Evolutionary conservation across 495 filamentous ascomycete genomes (phyloP), one percentile per base, ranked within the genome.

Genomic region (Penicillium alfredii): DNA sequence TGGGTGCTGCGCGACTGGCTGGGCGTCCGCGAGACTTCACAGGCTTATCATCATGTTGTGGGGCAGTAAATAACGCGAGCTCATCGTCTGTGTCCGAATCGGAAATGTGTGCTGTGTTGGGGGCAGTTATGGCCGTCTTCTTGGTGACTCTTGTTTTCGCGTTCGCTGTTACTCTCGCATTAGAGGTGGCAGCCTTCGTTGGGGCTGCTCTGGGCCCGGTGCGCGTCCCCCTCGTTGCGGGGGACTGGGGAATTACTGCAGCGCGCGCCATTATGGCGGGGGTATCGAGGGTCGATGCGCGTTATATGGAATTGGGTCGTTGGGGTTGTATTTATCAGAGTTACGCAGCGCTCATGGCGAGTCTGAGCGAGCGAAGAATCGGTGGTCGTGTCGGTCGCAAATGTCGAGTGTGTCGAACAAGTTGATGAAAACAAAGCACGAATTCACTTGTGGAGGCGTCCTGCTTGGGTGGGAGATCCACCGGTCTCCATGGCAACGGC

Each of bases 1-100:
- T 42, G 5, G 34, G 35, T 10, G 32, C 38, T n/a, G 40, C 10
- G 4, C 46, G 46, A 12, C 30, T 39, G 35, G 49, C 8, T 8
- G 58, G 31, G 12, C 46, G 49, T 6, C 35, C 46, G 17, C 39
- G 49, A 3, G 48, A 26, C 32, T 35, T 47, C 4, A 47, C 16
- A 18, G 47, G 26, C 15, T 44, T 49, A 3, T 30, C 26, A n/a
- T 25, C 23, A 8, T 8, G 3, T 25, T 2, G 23, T 25, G 23
- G 23, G 3, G 23, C 11, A 7, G 47, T 55, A 27, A 67, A 49
- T 9, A 60, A 48, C 1, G 48, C 58, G 27, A 69, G 49, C 38
- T 69, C 66, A 46, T 69, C 64, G 18, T 69, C 64, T 10, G 61
- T 64, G 13, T 59, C 63, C 1, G 52, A 42, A 9, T 56, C 55